Conservation (phyloP, 805 yeast genomes). For the Spencermartinsiella europaea region DNA sequence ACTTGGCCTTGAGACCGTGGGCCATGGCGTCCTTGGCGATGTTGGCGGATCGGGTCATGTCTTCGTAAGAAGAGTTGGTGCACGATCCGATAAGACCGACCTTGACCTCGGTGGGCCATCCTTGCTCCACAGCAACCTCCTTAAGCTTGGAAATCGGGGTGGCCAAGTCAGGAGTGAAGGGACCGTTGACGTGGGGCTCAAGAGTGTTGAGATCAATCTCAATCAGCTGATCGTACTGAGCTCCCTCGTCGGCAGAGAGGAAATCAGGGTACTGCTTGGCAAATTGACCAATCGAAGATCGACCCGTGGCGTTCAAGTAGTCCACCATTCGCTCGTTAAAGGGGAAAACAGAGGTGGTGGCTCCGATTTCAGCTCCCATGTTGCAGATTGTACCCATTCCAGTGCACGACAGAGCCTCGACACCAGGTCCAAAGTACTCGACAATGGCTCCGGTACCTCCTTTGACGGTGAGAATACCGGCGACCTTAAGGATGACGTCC, state of each 20-base stretch:
- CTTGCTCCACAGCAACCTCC: slow-evolving; percentile 74
- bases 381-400: slow-evolving; percentile 99
- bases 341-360: slow-evolving; percentile 97
- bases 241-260: slow-evolving; percentile 83
- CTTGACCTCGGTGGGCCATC: slow-evolving; percentile 87
- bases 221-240: slow-evolving; percentile 87
- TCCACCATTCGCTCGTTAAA: slow-evolving; percentile 83
- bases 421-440: slow-evolving; percentile 96
- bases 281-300: slow-evolving; percentile 77
- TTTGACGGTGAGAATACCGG: slow-evolving; percentile 91
- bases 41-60: slow-evolving; percentile 94
- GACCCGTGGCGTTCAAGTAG: slow-evolving; percentile 79
- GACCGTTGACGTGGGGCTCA: slow-evolving; percentile 96
- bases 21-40: slow-evolving; percentile 84
- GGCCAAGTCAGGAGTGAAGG: slow-evolving; percentile 96
- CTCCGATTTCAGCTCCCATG: slow-evolving; percentile 99
- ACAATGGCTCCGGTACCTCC: slow-evolving; percentile 98
- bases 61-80: slow-evolving; percentile 97
- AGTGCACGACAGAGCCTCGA: slow-evolving; percentile 84
- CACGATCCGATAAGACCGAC: slow-evolving; percentile 98
- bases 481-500: slow-evolving; percentile 87
- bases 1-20: slow-evolving; percentile 88
- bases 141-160: slow-evolving; percentile 87
- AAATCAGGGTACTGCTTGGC: slow-evolving; percentile 60
- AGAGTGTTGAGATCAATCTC: slow-evolving; percentile 83